Conservation (phyloP, 2,329 filamentous ascomycete genomes). For the Trichoderma cornu-damae region DNA sequence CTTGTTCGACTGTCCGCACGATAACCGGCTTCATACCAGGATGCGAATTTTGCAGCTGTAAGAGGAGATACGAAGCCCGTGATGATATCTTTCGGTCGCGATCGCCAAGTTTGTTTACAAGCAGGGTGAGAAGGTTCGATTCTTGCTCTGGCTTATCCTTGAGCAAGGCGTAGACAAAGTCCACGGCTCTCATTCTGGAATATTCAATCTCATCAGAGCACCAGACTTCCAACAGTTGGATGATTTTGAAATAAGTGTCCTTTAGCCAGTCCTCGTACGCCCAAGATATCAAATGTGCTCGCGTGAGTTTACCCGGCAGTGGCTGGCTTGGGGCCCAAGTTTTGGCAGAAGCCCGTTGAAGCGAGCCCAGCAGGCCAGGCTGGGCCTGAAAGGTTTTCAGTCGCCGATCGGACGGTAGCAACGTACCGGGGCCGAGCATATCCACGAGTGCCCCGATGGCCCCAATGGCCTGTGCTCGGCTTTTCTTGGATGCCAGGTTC, state of each 20-base stretch:
- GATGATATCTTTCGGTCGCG: slow-evolving; percentile 94
- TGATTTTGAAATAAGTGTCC: slow-evolving; percentile 83
- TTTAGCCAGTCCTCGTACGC: slow-evolving; percentile 95
- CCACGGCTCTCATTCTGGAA: slow-evolving; percentile 79
- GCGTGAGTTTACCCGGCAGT: slow-evolving; percentile 68
- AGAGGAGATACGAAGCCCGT: slow-evolving; percentile 83
- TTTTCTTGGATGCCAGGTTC: slow-evolving; percentile 82
- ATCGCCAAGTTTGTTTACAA: slow-evolving; percentile 96
- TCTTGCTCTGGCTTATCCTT: slow-evolving; percentile 98
- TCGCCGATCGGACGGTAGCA: slow-evolving; percentile 78
- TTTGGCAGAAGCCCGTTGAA: slow-evolving; percentile 55
- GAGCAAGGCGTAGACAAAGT: slow-evolving; percentile 84
- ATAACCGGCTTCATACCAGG: slow-evolving; percentile 92
- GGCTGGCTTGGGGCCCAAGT: slow-evolving; percentile 64
- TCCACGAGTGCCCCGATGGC: slow-evolving; percentile 93
- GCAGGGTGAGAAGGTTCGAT: slow-evolving; percentile 79
- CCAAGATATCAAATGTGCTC: slow-evolving; percentile 79
- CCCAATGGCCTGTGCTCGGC: slow-evolving; percentile 84
- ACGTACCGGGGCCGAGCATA: slow-evolving; percentile 80
- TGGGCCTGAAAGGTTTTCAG: slow-evolving; percentile 75
- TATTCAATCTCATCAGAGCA: slow-evolving; percentile 94
- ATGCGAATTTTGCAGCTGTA: slow-evolving; percentile 83
- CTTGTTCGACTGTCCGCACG: slow-evolving; percentile 77
- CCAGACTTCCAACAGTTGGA: slow-evolving; percentile 88
- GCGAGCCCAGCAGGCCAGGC: slow-evolving; percentile 64